A percentile compares a stretch with the other conserved stretches of the same genome.
Conservation (phyloP, 2,329 filamentous ascomycete genomes). For the Sclerotinia trifoliorum region DNA sequence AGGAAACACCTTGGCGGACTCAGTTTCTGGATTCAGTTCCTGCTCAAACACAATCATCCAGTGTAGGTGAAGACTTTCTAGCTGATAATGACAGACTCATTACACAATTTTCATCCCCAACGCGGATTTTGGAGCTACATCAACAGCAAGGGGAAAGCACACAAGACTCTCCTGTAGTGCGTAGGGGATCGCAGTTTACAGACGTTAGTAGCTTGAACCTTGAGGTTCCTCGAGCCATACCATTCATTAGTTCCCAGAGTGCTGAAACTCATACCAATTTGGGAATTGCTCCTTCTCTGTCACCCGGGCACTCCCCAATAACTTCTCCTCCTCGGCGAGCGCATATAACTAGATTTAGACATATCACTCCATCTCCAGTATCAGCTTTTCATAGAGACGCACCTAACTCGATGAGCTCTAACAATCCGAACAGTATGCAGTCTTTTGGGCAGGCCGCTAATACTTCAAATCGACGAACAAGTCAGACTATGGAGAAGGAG, state of each 20-base stretch:
- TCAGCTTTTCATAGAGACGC: neutral
- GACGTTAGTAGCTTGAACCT: conserved; percentile 13
- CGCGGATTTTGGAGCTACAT: conserved; percentile 51
- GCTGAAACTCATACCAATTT: neutral
- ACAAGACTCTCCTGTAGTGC: conserved; percentile 31
- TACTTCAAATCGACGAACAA: conserved; percentile 4
- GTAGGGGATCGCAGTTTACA: conserved; percentile 4
- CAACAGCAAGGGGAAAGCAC: conserved; percentile 42
- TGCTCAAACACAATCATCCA: conserved; percentile 47
- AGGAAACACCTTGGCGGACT: neutral
- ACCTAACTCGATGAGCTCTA: neutral
- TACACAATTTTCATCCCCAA: conserved; percentile 47
- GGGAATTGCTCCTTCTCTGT: neutral
- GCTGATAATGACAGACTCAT: conserved; percentile 42
- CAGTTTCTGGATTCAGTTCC: neutral
- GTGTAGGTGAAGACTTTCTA: conserved; percentile 56
- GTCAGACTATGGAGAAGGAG: neutral
- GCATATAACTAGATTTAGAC: neutral
- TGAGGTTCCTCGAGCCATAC: conserved; percentile 9
- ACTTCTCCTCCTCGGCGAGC: neutral
- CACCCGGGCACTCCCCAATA: neutral
- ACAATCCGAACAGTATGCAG: neutral
- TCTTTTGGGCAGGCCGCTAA: neutral
- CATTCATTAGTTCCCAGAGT: neutral
- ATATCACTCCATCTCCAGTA: neutral